Evolutionary conservation across 192 early-diverging fungal genomes (phyloP), one percentile per base, ranked within the genome.

Genomic region (Rhizophagus clarus): DNA sequence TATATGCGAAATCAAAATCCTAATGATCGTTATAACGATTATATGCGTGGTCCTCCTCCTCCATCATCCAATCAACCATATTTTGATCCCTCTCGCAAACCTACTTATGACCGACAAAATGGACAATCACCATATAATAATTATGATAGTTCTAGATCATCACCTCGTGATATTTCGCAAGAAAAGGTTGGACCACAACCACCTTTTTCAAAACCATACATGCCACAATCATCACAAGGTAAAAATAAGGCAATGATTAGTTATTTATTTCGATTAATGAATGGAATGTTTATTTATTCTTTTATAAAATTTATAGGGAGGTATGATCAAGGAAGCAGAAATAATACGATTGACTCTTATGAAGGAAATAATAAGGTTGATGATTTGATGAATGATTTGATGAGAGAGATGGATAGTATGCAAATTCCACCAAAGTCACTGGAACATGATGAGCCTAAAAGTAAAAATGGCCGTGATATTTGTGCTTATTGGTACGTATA

Each of bases 401-500:
- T 86, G 40, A 80, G 79, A 79, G 85, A 86, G 51, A 82, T 86
- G 80, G 80, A 83, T 64, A 83, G 81, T 51, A 71, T 83, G 64
- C 80, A 81, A 37, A 80, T 82, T 14, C 69, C 81, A 40, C 77
- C 85, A 67, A 76, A 72, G 8, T 17, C 76, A 37, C 67, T 72
- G 20, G 82, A 69, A 70, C 47, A 69, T n/a, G n/a, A n/a, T 22
- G 15, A 56, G 1, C 67, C 67, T 31, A 60, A 28, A 29, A 69
- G 28, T 69, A 29, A 14, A 37, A 24, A 22, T n/a, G n/a, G 15
- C 22, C 68, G 83, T 7, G 79, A 84, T 62, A 82, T 81, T 45
- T 92, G 90, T 79, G 87, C 85, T 24, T 83, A 83, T 67, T 92
- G 90, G 90, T 91, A 86, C 74, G 82, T 45, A 10, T 60, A 40